Percentiles rank a stretch among this genome's conserved stretches.
phyloP scores from a whole-genome alignment of 306 rosid genomes.

The Trifolium fragiferum region DNA sequence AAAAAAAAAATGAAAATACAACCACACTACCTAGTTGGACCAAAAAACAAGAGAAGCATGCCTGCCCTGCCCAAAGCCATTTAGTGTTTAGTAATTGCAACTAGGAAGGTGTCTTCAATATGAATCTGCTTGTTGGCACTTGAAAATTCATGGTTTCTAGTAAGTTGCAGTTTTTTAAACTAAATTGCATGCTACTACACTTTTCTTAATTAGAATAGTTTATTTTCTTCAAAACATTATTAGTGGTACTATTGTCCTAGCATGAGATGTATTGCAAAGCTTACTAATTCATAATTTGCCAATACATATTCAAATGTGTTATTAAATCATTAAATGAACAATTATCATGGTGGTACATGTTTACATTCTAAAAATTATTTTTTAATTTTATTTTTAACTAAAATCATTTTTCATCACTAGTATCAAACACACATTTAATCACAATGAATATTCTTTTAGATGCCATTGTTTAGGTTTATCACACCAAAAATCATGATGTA shows the following conservation, averaged over 20 bases:
- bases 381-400: no score
- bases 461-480: background rate
- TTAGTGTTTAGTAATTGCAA: conserved; percentile 53
- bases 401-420: no score
- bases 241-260: background rate
- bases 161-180: conserved; percentile 15
- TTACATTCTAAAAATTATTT: no score
- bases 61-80: conserved; percentile 45
- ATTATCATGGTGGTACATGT: no score
- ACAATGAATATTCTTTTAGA: background rate
- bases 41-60: conserved; percentile 57
- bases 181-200: background rate
- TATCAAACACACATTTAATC: background rate
- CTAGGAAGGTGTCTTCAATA: conserved; percentile 22
- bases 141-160: conserved; percentile 27
- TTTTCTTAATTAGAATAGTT: conserved; percentile 2
- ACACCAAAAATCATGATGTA: background rate
- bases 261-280: background rate
- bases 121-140: conserved; percentile 38
- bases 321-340: background rate
- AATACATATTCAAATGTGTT: background rate
- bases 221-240: background rate
- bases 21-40: conserved; percentile 48
- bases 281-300: background rate
- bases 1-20: conserved; percentile 50